Evolutionary conservation across 371 early-diverging fungal species (phyloP), one percentile per base, ranked within the genome.

Genomic region (Apophysomyces variabilis): DNA sequence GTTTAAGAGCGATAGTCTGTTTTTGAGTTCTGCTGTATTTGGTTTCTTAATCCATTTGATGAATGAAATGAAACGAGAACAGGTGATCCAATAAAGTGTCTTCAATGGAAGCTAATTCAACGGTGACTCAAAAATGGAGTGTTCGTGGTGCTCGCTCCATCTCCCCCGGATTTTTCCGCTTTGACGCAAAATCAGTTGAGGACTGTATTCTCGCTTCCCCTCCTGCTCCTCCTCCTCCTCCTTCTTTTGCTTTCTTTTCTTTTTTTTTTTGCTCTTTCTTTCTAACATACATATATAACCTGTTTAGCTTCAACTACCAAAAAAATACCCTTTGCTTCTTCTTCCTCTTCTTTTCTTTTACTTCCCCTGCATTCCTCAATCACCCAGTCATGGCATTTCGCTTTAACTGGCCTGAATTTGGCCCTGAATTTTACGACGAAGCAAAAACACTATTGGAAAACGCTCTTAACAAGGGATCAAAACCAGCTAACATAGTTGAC

Each of bases 381-480:
- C 16, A 0, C 46, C 46, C 1, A n/a, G 46, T 13, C 54, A 97
- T 97, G 98, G 89, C 95, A 21, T 98, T 98, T 82, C 92, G 92
- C 66, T 95, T 99, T 80, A 94, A 92, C 78, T 99, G 98, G 98
- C 92, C 95, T 9, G 85, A 89, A 54, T 98, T 99, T 76, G 89
- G 90, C 66, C 70, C 80, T 38, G 92, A 90, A 68, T 95, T 97
- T 73, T 87, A 93, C 64, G 87, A 87, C n/a, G 88, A 92, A 70
- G 96, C 96, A 18, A 86, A 89, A 75, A 78, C 84, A 56, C 90
- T 93, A 76, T 86, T 99, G 54, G 92, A 95, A 43, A 84, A 81
- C 13, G 98, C 98, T 7, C 85, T 99, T 56, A 97, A 97, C 83
- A 94, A 94, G 71, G 95, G 92, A 36, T 89, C 89, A 65, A 94